phyloP scores from a whole-genome alignment of 2,329 filamentous ascomycete genomes.

The Neofusicoccum ribis region DNA sequence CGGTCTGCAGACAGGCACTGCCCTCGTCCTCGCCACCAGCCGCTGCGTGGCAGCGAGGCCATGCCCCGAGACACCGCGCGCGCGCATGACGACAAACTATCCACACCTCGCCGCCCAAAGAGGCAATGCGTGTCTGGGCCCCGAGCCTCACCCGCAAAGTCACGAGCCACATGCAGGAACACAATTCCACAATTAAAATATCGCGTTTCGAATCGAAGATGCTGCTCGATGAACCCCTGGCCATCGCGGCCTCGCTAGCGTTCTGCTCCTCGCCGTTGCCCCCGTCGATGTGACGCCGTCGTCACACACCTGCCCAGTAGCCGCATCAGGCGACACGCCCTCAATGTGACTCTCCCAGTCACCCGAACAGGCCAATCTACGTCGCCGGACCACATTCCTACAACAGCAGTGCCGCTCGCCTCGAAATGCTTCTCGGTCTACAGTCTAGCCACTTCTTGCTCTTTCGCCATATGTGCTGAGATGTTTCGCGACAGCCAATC shows the following conservation, averaged over 20 bases:
- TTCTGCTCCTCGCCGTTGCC: background rate
- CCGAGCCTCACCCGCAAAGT: slow-evolving; percentile 8
- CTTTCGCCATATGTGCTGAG: slow-evolving; percentile 26
- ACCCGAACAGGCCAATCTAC: slow-evolving; percentile 2
- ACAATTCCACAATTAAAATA: background rate
- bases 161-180: slow-evolving; percentile 16
- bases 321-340: slow-evolving; percentile 2
- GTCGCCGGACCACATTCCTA: background rate
- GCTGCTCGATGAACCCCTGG: background rate
- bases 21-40: slow-evolving; percentile 3
- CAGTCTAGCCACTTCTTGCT: slow-evolving; percentile 8
- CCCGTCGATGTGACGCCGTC: background rate
- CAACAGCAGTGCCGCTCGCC: background rate
- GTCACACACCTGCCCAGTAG: slow-evolving; percentile 8
- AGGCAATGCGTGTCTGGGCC: background rate
- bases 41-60: background rate
- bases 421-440: background rate
- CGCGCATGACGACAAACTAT: slow-evolving; percentile 4
- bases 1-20: background rate
- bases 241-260: background rate
- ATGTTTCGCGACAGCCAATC: slow-evolving; percentile 38
- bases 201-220: background rate
- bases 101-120: background rate
- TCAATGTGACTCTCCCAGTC: background rate
- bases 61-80: slow-evolving; percentile 1